Conservation (phyloP, 2,329 filamentous ascomycete species). For the Trichoderma atroviride region DNA sequence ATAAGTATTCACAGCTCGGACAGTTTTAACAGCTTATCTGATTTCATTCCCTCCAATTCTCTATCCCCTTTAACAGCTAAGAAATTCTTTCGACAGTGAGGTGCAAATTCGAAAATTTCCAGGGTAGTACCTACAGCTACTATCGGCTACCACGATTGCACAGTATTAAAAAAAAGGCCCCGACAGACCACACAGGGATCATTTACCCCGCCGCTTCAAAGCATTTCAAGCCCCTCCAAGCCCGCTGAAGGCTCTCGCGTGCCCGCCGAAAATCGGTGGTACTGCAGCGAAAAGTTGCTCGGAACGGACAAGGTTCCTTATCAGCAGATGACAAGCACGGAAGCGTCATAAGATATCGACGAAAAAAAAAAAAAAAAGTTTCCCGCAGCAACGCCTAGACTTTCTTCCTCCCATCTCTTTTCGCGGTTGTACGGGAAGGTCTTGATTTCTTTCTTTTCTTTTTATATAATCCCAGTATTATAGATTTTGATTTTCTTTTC, state of each 20-base stretch:
- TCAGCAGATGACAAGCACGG: neutral
- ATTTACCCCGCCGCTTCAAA: slow-evolving; percentile 1
- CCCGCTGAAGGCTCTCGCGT: slow-evolving; percentile 1
- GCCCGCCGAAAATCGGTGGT: slow-evolving; percentile 24
- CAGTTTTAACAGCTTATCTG: neutral
- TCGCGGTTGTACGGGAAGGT: neutral
- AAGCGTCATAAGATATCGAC: slow-evolving; percentile 17
- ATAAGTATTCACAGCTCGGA: neutral
- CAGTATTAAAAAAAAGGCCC: neutral
- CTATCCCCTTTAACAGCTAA: too few species aligned
- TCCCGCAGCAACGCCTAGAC: slow-evolving; percentile 4
- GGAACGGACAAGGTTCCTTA: slow-evolving; percentile 9
- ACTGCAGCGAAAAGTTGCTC: neutral
- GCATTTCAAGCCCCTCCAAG: slow-evolving; percentile 7
- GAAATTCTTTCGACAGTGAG: neutral
- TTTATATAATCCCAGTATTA: neutral
- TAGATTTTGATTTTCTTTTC: neutral
- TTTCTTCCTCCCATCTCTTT: neutral
- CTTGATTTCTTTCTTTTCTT: slow-evolving; percentile 1
- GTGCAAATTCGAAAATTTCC: neutral
- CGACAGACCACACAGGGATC: neutral
- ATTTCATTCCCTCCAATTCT: neutral
- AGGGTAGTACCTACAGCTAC: neutral
- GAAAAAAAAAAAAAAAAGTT: slow-evolving; percentile 22
- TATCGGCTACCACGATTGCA: neutral